Conservation (phyloP, 805 yeast species). For the Cyberlindnera euphorbiae region DNA sequence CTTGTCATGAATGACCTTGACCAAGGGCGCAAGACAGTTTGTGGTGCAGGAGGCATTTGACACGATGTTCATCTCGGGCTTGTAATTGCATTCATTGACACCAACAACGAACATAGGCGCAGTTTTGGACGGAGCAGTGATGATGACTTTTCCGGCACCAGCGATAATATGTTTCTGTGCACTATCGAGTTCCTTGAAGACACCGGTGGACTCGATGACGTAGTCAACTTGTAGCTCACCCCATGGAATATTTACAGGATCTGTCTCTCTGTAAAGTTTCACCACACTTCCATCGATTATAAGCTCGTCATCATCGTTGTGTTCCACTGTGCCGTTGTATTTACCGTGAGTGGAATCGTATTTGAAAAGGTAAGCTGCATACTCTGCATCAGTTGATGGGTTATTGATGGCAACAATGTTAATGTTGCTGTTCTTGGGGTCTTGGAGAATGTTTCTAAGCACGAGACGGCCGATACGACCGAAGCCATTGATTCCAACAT, state of each 20-base stretch:
- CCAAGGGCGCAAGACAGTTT: conserved; percentile 71
- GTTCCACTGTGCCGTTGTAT: conserved; percentile 52
- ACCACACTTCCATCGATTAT: conserved; percentile 48
- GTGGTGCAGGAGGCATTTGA: conserved; percentile 75
- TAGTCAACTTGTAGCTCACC: conserved; percentile 55
- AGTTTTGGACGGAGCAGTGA: conserved; percentile 67
- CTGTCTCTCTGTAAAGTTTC: conserved; percentile 57
- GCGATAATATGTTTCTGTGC: conserved; percentile 66
- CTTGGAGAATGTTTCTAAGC: conserved; percentile 42
- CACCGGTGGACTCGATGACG: conserved; percentile 71
- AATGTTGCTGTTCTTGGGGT: conserved; percentile 36
- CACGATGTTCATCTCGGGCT: conserved; percentile 50
- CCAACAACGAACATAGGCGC: conserved; percentile 74
- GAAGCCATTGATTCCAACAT: conserved; percentile 82
- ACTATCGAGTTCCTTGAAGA: conserved; percentile 60
- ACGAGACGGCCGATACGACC: conserved; percentile 93
- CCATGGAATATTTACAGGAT: conserved; percentile 68
- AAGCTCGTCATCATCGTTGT: conserved; percentile 43
- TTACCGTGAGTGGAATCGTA: conserved; percentile 70
- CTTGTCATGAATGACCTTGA: conserved; percentile 59
- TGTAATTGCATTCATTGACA: conserved; percentile 60
- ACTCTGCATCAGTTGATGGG: conserved; percentile 63
- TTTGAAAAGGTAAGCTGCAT: conserved; percentile 72
- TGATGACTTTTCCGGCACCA: conserved; percentile 70
- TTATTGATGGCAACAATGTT: conserved; percentile 64